A percentile compares a stretch with the other conserved stretches of the same genome.
These are phyloP conservation scores for Antitrichia curtipendula DNA, from an alignment of 225 moss, liverwort and hornwort genomes.

Conservation along the genomic window DNA sequence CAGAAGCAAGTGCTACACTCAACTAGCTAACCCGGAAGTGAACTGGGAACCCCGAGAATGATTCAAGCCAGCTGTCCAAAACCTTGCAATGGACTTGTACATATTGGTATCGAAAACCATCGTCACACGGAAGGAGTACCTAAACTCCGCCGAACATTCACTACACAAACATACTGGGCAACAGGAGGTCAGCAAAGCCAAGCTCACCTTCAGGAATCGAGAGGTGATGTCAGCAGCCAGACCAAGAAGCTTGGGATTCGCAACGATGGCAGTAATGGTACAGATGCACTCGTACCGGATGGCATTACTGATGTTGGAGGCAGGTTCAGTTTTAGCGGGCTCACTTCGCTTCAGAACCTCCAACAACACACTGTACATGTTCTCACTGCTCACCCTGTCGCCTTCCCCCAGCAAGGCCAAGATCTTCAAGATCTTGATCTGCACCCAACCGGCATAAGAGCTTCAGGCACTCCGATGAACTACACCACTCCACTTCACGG, in stretches of 20 bases:
- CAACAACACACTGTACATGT: slow-evolving; percentile 76
- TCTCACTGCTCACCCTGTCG: slow-evolving; percentile 68
- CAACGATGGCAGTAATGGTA: slow-evolving; percentile 78
- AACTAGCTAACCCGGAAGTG: no score
- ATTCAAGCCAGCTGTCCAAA: neutral
- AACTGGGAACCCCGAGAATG: neutral
- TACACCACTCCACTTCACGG: neutral
- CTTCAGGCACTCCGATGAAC: neutral
- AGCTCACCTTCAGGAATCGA: slow-evolving; percentile 73
- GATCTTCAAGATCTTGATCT: slow-evolving; percentile 96
- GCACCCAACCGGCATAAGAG: slow-evolving; percentile 8
- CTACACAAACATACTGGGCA: neutral
- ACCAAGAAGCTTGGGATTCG: slow-evolving; percentile 56
- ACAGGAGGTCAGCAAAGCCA: neutral
- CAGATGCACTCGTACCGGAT: slow-evolving; percentile 92
- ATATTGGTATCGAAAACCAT: neutral
- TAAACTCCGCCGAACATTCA: neutral
- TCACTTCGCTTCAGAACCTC: slow-evolving; percentile 76
- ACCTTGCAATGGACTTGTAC: neutral
- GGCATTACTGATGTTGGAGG: slow-evolving; percentile 68
- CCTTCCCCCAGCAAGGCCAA: slow-evolving; percentile 84
- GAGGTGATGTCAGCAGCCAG: slow-evolving; percentile 86
- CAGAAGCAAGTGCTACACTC: neutral
- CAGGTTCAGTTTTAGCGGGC: slow-evolving; percentile 21
- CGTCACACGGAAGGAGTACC: neutral